phyloP scores from a whole-genome alignment of 1,139 yeast genomes.

The Wickerhamiella pararugosa region DNA sequence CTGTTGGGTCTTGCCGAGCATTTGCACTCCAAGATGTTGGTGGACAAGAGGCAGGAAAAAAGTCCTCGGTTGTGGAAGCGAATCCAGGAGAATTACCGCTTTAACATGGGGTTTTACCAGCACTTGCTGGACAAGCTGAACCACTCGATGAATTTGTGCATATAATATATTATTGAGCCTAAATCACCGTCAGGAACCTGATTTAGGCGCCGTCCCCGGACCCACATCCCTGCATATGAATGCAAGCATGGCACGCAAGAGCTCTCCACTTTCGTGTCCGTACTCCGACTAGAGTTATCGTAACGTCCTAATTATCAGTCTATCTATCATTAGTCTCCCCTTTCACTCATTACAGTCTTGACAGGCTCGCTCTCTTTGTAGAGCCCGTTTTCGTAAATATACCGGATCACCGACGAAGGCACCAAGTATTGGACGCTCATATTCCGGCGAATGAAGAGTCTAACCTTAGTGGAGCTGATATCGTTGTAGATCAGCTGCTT shows the following conservation, averaged over 20 bases:
- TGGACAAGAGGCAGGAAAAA: slow-evolving; percentile 6
- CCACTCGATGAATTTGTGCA: slow-evolving; percentile 11
- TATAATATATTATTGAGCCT: not conserved
- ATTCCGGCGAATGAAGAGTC: slow-evolving; percentile 80
- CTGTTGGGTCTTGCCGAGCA: slow-evolving; percentile 7
- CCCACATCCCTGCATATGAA: not conserved
- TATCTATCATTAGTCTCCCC: slow-evolving; percentile 16
- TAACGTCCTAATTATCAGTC: not conserved
- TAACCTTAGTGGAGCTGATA: slow-evolving; percentile 85
- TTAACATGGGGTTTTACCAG: slow-evolving; percentile 10
- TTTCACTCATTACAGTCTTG: slow-evolving; percentile 55
- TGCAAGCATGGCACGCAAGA: not conserved
- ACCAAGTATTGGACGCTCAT: slow-evolving; percentile 92
- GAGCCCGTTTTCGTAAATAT: slow-evolving; percentile 80
- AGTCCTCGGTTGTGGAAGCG: not conserved
- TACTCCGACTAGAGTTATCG: not conserved
- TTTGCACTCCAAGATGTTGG: slow-evolving; percentile 9
- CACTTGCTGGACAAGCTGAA: slow-evolving; percentile 10
- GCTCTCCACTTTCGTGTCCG: not conserved
- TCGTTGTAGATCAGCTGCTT: slow-evolving; percentile 94
- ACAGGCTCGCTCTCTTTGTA: slow-evolving; percentile 88
- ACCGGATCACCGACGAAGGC: slow-evolving; percentile 89
- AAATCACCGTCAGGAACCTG: too few relatives aligned
- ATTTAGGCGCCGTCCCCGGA: not conserved
- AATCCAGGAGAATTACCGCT: not conserved